These are phyloP conservation scores for Ceratocystis cacaofunesta DNA, from an alignment of 2,329 filamentous ascomycete species.

Conservation along the genomic window DNA sequence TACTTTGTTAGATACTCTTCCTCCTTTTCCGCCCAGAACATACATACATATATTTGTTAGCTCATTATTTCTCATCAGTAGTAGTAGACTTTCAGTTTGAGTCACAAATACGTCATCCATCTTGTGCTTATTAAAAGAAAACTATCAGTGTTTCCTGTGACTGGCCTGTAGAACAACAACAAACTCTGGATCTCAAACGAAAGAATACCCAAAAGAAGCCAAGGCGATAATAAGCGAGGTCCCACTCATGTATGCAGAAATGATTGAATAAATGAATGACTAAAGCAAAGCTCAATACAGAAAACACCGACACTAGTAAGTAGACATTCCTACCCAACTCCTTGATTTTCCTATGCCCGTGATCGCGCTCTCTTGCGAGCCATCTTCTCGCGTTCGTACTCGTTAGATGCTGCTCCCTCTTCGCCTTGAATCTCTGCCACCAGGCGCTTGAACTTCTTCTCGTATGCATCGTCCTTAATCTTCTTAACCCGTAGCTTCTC, in stretches of 20 bases:
- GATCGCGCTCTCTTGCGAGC: constrained; percentile 51
- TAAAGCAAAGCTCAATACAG: no score
- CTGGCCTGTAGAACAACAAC: background rate
- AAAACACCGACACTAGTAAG: background rate
- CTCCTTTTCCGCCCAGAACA: no score
- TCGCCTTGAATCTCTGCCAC: constrained; percentile 92
- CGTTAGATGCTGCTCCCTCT: constrained; percentile 74
- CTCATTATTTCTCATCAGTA: no score
- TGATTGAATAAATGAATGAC: background rate
- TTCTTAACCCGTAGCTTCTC: constrained; percentile 88
- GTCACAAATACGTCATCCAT: no score
- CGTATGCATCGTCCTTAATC: constrained; percentile 81
- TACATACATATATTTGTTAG: no score
- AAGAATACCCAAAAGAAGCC: background rate
- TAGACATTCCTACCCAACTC: background rate
- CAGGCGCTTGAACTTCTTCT: constrained; percentile 86
- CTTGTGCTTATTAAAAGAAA: background rate
- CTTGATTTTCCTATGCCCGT: constrained; percentile 11
- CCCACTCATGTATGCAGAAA: background rate
- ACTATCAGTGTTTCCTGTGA: background rate
- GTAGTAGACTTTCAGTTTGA: no score
- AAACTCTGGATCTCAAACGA: constrained; percentile 1
- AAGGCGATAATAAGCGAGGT: background rate
- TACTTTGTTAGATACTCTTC: no score
- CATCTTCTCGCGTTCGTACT: constrained; percentile 75